These are phyloP conservation scores for Tillandsia leiboldiana DNA, from an alignment of 176 grass and related monocot genomes.

Conservation along the genomic window DNA sequence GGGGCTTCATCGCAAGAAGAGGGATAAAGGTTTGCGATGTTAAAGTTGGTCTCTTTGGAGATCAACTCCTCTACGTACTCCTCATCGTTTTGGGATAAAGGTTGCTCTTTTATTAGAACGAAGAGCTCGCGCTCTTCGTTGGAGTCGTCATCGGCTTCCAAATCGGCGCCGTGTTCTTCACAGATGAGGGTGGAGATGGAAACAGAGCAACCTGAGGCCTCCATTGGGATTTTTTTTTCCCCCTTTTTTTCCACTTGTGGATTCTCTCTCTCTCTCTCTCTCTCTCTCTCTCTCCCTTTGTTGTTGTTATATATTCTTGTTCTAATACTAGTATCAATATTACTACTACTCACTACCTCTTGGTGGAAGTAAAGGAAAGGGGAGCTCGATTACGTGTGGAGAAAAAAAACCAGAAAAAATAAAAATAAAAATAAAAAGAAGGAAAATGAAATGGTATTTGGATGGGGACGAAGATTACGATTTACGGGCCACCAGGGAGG, in stretches of 20 bases:
- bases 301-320: background rate
- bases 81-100: slow-evolving; percentile 32
- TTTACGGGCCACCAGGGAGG: too few species aligned
- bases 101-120: background rate
- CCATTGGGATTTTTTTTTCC: background rate
- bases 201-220: slow-evolving; percentile 18
- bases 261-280: too few species aligned
- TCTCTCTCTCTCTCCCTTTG: background rate
- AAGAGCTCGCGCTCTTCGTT: slow-evolving; percentile 3
- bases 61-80: slow-evolving; percentile 59
- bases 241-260: too few species aligned
- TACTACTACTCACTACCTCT: too few species aligned
- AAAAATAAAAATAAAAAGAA: too few species aligned
- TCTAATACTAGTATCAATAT: background rate
- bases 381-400: background rate
- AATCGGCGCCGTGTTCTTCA: slow-evolving; percentile 49
- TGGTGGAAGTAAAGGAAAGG: background rate
- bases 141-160: slow-evolving; percentile 15
- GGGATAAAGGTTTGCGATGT: slow-evolving; percentile 1
- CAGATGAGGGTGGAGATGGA: slow-evolving; percentile 61
- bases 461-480: too few species aligned
- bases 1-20: slow-evolving; percentile 8
- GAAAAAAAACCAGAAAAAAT: too few species aligned
- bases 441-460: too few species aligned
- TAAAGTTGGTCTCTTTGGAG: slow-evolving; percentile 54